Conservation (phyloP, 148 eudicot species). For the Selenicereus undatus region DNA sequence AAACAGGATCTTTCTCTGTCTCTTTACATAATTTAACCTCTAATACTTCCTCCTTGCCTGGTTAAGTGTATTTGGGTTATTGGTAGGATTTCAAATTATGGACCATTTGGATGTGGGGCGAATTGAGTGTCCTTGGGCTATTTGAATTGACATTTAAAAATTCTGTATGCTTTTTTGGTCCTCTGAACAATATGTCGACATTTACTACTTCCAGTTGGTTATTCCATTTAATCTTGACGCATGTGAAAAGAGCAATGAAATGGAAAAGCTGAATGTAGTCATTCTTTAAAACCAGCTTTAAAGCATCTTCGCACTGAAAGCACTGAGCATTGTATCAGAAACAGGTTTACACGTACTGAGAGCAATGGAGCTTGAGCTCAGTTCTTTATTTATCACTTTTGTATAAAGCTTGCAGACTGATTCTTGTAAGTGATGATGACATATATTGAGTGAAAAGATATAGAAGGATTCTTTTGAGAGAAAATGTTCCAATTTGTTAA, state of each 20-base stretch:
- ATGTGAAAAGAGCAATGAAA: background rate
- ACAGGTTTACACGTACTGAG: too few species aligned
- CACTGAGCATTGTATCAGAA: background rate
- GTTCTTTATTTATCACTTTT: too few species aligned
- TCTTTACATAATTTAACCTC: background rate
- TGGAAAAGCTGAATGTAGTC: background rate
- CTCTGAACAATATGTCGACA: background rate
- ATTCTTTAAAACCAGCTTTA: background rate
- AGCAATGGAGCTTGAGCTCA: too few species aligned
- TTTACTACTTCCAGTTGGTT: background rate
- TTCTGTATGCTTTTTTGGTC: background rate
- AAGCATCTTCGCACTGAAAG: background rate
- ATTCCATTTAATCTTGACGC: background rate
- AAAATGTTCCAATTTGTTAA: too few species aligned
- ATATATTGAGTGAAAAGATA: too few species aligned
- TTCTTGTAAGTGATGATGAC: too few species aligned
- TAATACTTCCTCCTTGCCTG: background rate
- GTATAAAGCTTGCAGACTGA: too few species aligned
- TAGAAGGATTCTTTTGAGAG: too few species aligned
- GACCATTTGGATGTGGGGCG: background rate
- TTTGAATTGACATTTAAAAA: background rate
- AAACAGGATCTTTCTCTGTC: background rate
- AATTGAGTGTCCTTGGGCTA: too few species aligned
- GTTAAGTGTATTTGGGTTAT: background rate
- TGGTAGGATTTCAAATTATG: slow-evolving; percentile 7